phyloP scores from a whole-genome alignment of 2,329 filamentous ascomycete species.

The Curvularia sp. region DNA sequence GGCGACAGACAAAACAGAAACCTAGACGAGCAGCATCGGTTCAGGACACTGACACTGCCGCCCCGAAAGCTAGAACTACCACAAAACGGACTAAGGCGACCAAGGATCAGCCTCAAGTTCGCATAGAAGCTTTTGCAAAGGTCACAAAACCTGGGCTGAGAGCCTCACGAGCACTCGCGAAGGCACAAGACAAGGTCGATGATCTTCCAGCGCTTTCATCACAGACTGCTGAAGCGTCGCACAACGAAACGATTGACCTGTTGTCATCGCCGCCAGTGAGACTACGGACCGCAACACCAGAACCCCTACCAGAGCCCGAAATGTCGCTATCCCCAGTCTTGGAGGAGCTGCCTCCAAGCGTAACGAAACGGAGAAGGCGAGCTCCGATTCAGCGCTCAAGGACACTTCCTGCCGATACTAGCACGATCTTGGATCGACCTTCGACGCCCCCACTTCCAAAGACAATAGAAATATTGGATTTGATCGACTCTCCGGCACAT shows the following conservation, averaged over 20 bases:
- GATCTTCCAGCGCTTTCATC: slow-evolving; percentile 3
- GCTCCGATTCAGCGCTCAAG: slow-evolving; percentile 46
- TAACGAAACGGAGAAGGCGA: slow-evolving; percentile 41
- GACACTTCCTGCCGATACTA: slow-evolving; percentile 36
- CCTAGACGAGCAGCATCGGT: slow-evolving; percentile 32
- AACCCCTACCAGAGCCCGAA: slow-evolving; percentile 14
- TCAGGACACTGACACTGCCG: slow-evolving; percentile 30
- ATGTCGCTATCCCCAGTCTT: slow-evolving; percentile 30
- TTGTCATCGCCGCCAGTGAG: slow-evolving; percentile 41
- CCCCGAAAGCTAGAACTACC: slow-evolving; percentile 30
- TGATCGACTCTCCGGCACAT: slow-evolving; percentile 32
- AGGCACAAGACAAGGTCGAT: slow-evolving; percentile 24
- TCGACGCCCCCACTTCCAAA: slow-evolving; percentile 26
- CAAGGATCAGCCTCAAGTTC: slow-evolving; percentile 26
- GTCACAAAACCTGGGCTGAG: slow-evolving; percentile 47
- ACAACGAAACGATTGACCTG: slow-evolving; percentile 33
- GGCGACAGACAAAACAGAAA: slow-evolving; percentile 31
- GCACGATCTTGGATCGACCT: slow-evolving; percentile 20
- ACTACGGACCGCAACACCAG: slow-evolving; percentile 1
- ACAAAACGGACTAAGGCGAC: slow-evolving; percentile 34
- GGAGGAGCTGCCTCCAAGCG: slow-evolving; percentile 38
- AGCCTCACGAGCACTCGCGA: slow-evolving; percentile 27
- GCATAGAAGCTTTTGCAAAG: slow-evolving; percentile 44
- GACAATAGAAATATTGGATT: slow-evolving; percentile 40
- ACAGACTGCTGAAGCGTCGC: slow-evolving; percentile 6